A percentile compares a stretch with the other conserved stretches of the same genome.
phyloP scores from a whole-genome alignment of 495 filamentous ascomycete species.

The Annulohypoxylon nitens region DNA sequence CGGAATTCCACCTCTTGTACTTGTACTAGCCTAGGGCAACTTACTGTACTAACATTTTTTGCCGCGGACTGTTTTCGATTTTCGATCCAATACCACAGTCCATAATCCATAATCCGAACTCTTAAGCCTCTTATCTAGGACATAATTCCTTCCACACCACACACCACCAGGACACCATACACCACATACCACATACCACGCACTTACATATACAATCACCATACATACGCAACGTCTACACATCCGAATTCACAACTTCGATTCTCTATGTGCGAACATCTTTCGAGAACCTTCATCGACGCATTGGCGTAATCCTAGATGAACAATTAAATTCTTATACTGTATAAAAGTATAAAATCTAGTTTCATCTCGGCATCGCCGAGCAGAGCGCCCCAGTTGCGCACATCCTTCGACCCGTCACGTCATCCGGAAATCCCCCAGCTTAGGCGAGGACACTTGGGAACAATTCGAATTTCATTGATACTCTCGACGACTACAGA shows the following conservation, averaged over 20 bases:
- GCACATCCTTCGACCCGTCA: conserved; percentile 24
- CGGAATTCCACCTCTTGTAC: conserved; percentile 48
- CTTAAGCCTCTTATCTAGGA: conserved; percentile 34
- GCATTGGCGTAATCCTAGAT: conserved; percentile 3
- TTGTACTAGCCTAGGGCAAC: conserved; percentile 40
- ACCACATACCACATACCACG: neutral
- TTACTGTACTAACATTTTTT: conserved; percentile 47
- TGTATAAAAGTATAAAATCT: conserved; percentile 12
- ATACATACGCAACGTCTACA: neutral
- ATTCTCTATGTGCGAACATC: conserved; percentile 16
- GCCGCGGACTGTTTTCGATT: conserved; percentile 50
- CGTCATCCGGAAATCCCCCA: conserved; percentile 34
- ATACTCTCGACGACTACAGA: neutral
- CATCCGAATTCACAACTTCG: conserved; percentile 25
- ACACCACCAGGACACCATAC: neutral
- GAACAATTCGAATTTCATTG: conserved; percentile 14
- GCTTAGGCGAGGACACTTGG: conserved; percentile 7
- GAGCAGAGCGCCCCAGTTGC: conserved; percentile 23
- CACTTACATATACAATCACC: neutral
- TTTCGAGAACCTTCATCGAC: conserved; percentile 6
- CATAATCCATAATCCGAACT: conserved; percentile 21
- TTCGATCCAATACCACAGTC: conserved; percentile 33
- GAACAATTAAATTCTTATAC: conserved; percentile 16
- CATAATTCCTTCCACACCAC: conserved; percentile 29
- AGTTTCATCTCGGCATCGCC: conserved; percentile 28